These are phyloP conservation scores for Astrocystis sublimbata DNA, from an alignment of 495 filamentous ascomycete species.

Conservation along the genomic window DNA sequence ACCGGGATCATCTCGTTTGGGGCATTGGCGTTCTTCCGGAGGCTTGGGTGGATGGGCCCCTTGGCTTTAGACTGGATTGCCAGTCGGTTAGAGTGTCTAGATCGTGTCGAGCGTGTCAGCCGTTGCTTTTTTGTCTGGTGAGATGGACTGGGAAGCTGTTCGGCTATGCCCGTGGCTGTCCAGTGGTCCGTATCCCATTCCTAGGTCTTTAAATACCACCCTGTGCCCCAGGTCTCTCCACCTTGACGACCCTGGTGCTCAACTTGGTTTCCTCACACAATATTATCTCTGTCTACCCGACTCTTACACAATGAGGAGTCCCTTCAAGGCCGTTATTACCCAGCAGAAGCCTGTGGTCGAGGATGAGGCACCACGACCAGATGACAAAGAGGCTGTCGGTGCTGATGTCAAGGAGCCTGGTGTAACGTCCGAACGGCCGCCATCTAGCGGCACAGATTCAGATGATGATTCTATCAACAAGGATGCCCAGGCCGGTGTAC, in stretches of 20 bases:
- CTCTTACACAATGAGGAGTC: slow-evolving; percentile 9
- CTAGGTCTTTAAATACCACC: slow-evolving; percentile 14
- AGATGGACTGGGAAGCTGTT: neutral
- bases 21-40: slow-evolving; percentile 3
- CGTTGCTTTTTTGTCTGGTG: neutral
- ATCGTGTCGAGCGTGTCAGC: slow-evolving; percentile 8
- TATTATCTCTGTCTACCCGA: neutral
- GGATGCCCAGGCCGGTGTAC: slow-evolving; percentile 47
- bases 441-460: slow-evolving; percentile 22
- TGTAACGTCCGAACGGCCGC: slow-evolving; percentile 19
- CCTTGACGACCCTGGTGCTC: neutral
- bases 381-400: slow-evolving; percentile 28
- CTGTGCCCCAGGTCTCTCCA: neutral
- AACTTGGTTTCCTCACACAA: neutral
- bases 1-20: slow-evolving; percentile 7
- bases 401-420: slow-evolving; percentile 20
- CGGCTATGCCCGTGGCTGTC: slow-evolving; percentile 1
- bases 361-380: slow-evolving; percentile 3
- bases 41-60: neutral
- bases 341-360: slow-evolving; percentile 27
- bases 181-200: neutral
- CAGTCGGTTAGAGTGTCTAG: neutral
- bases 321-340: slow-evolving; percentile 21
- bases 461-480: slow-evolving; percentile 35
- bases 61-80: neutral